A percentile compares a stretch with the other conserved stretches of the same genome.
phyloP scores from a whole-genome alignment of 2,329 filamentous ascomycete genomes.

The Cytospora chrysosperma region DNA sequence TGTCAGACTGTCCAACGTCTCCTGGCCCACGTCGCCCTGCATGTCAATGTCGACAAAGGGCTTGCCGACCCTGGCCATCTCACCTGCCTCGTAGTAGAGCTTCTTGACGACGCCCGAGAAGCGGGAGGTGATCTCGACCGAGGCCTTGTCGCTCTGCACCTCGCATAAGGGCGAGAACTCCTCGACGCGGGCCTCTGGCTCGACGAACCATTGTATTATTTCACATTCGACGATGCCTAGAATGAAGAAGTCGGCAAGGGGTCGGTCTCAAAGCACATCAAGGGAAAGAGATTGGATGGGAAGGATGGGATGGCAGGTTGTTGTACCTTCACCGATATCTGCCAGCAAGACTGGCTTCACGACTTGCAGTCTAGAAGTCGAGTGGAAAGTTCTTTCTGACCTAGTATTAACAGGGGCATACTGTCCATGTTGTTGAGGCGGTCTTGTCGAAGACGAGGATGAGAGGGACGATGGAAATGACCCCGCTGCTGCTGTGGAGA shows the following conservation, averaged over 20 bases:
- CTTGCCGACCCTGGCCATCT: slow-evolving; percentile 95
- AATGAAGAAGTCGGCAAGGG: slow-evolving; percentile 10
- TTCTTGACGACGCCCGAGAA: slow-evolving; percentile 96
- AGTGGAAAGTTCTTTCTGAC: slow-evolving; percentile 47
- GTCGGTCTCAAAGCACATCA: neutral
- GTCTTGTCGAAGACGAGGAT: slow-evolving; percentile 8
- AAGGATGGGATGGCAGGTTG: too few relatives aligned
- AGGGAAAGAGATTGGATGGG: neutral
- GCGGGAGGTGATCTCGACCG: slow-evolving; percentile 87
- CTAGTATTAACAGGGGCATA: neutral
- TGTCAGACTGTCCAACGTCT: slow-evolving; percentile 49
- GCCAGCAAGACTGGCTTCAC: slow-evolving; percentile 80
- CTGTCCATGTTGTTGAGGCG: slow-evolving; percentile 7
- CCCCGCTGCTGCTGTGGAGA: slow-evolving; percentile 29
- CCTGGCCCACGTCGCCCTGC: slow-evolving; percentile 68
- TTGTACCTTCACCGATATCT: slow-evolving; percentile 79
- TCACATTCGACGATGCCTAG: slow-evolving; percentile 96
- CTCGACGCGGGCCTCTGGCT: slow-evolving; percentile 91
- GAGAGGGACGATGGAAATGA: neutral
- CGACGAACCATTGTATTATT: slow-evolving; percentile 99
- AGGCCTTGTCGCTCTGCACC: slow-evolving; percentile 96
- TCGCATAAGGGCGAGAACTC: slow-evolving; percentile 98
- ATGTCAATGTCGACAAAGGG: slow-evolving; percentile 95
- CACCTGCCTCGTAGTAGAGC: slow-evolving; percentile 90
- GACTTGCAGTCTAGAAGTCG: slow-evolving; percentile 48